phyloP scores from a whole-genome alignment of 2,329 filamentous ascomycete species.

The Aspergillus spinulosporus region DNA sequence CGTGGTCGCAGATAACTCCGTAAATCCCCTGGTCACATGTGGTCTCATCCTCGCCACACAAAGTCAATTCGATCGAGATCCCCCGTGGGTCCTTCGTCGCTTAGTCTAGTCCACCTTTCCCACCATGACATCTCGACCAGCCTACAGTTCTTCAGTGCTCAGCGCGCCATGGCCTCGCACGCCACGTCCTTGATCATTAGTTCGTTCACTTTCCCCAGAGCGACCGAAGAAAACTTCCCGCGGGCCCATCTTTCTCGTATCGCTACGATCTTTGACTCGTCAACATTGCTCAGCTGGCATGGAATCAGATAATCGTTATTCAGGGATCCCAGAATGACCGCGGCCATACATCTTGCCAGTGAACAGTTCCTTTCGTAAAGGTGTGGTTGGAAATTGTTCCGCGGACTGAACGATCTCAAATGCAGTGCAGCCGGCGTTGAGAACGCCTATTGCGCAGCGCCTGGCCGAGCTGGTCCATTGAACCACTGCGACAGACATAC shows the following conservation, averaged over 20 bases:
- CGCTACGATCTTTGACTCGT: neutral
- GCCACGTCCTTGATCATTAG: too few species aligned
- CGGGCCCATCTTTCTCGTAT: neutral
- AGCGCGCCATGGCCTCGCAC: too few species aligned
- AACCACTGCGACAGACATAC: too few species aligned
- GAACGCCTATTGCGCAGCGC: neutral
- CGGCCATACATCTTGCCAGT: neutral
- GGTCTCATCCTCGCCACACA: neutral
- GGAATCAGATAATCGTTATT: neutral
- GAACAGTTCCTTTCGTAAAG: neutral
- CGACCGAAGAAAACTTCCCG: too few species aligned
- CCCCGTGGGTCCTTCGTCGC: too few species aligned
- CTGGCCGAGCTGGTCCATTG: neutral
- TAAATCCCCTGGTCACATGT: neutral
- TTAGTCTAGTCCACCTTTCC: neutral
- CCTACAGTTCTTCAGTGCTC: neutral
- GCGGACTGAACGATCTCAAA: constrained; percentile 2
- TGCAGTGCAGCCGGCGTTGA: neutral
- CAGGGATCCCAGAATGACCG: neutral
- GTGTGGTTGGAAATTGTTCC: neutral
- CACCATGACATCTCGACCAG: neutral
- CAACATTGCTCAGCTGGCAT: neutral
- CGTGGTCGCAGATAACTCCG: too few species aligned
- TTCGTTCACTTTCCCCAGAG: too few species aligned
- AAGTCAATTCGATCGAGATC: constrained; percentile 2